Evolutionary conservation across 768 basidiomycete species (phyloP).

Genomic region (Lentinula guzmanii): DNA sequence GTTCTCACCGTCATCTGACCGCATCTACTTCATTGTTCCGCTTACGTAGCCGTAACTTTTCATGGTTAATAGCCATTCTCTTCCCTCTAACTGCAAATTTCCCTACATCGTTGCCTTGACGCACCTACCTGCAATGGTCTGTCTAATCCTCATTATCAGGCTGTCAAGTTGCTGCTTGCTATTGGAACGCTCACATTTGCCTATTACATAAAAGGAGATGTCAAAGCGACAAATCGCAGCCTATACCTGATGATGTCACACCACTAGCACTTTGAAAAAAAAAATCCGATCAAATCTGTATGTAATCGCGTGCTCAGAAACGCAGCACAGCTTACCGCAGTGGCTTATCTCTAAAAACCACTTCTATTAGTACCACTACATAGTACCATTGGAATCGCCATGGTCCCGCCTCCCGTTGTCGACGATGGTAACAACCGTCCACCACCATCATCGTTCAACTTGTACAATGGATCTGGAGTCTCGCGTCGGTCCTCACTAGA

Average conservation of each 20-base stretch:
- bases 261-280: not conserved
- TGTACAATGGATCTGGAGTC: conserved; percentile 32
- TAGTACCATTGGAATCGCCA: not conserved
- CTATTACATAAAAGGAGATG: not conserved
- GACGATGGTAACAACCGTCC: conserved; percentile 9
- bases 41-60: no score
- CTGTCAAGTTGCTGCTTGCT: no score
- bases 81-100: no score
- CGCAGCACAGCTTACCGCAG: not conserved
- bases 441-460: conserved; percentile 36
- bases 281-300: not conserved
- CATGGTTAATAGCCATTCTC: no score
- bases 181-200: no score
- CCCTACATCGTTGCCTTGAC: no score
- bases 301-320: not conserved
- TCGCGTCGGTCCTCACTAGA: conserved; percentile 2
- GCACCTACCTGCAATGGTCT: no score
- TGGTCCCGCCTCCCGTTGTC: not conserved
- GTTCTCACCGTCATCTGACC: not conserved
- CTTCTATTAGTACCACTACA: not conserved
- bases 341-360: not conserved
- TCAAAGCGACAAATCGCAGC: not conserved
- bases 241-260: not conserved
- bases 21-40: not conserved
- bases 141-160: no score